Evolutionary conservation across 192 early-diverging fungal genomes (phyloP), one percentile per base, ranked within the genome.

Genomic region (Gigaspora rosea): DNA sequence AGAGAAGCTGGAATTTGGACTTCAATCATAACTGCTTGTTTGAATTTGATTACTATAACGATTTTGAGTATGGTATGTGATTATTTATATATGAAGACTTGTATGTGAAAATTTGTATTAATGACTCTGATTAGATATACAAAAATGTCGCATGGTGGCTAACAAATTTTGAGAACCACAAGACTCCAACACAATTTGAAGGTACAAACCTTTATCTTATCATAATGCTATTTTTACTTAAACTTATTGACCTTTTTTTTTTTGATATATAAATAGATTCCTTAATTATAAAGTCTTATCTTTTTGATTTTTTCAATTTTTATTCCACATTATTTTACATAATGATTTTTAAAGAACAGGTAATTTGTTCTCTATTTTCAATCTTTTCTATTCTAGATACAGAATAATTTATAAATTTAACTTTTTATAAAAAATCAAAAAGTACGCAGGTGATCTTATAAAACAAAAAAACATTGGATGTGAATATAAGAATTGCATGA

Each of bases 261-360:
- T 20, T 46, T 65, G 7, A 27, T 27, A 27, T 27, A 20, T 8
- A 46, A 68, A 48, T 73, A 82, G 85, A 87, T 69, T 71, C 84
- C 8, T 79, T 88, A 22, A 88, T 87, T 59, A 47, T 82, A 62
- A 91, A 91, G 71, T 80, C 75, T 9, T 88, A 87, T 77, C 35
- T 91, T 32, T 84, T 92, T 68, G 83, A 83, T 51, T 89, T 90
- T 68, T 67, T 91, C 65, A 88, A 90, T 82, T 89, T 85, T 71
- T 92, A 87, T 77, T 84, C 83, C n/a, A 72, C 80, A 16, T 66
- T 92, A 32, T 81, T 90, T 69, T 90, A 90, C 72, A 85, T 88
- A 48, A 82, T 83, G n/a, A 78, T 89, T 36, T 75, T 92, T 47
- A 91, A 81, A 78, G 50, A 20, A 4, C 70, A 35, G 9, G 46